Percentiles rank a stretch among this genome's conserved stretches.
phyloP scores from a whole-genome alignment of 1,139 yeast genomes.

The Blastobotrys petasosporus region DNA sequence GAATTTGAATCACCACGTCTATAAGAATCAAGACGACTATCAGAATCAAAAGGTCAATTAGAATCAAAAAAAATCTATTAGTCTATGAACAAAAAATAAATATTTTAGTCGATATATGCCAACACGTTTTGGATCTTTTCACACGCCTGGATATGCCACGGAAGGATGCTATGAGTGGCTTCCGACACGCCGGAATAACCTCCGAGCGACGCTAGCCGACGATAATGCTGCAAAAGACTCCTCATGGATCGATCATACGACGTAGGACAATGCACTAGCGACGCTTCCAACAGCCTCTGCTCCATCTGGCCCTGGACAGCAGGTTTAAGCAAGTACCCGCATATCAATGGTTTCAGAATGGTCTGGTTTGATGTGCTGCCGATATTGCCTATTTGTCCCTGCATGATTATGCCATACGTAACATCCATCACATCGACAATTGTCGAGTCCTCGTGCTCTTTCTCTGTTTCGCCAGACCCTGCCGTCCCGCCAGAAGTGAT shows the following conservation, averaged over 20 bases:
- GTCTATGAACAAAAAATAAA: not conserved
- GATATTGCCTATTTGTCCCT: slow-evolving; percentile 5
- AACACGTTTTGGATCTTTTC: slow-evolving; percentile 43
- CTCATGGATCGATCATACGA: slow-evolving; percentile 45
- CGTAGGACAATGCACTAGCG: slow-evolving; percentile 30
- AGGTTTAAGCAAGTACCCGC: slow-evolving; percentile 19
- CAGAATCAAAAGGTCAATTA: not conserved
- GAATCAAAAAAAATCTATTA: not conserved
- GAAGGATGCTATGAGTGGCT: slow-evolving; percentile 42
- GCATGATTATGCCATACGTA: slow-evolving; percentile 50
- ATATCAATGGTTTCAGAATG: slow-evolving; percentile 40
- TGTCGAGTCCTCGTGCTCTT: slow-evolving; percentile 22
- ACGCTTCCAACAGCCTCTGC: slow-evolving; percentile 28
- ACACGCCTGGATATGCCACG: slow-evolving; percentile 85
- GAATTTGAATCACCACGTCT: too few species aligned
- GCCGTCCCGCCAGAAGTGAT: slow-evolving; percentile 17
- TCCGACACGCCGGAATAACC: slow-evolving; percentile 39
- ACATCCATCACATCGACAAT: slow-evolving; percentile 39
- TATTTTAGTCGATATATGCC: slow-evolving; percentile 17
- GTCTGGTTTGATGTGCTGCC: slow-evolving; percentile 7
- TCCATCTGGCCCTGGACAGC: slow-evolving; percentile 11
- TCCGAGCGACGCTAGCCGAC: slow-evolving; percentile 53
- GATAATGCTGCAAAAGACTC: slow-evolving; percentile 58
- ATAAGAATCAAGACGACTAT: too few species aligned
- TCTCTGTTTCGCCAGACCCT: slow-evolving; percentile 2